Conservation (phyloP, 306 rosid species). For the Coriaria nepalensis region DNA sequence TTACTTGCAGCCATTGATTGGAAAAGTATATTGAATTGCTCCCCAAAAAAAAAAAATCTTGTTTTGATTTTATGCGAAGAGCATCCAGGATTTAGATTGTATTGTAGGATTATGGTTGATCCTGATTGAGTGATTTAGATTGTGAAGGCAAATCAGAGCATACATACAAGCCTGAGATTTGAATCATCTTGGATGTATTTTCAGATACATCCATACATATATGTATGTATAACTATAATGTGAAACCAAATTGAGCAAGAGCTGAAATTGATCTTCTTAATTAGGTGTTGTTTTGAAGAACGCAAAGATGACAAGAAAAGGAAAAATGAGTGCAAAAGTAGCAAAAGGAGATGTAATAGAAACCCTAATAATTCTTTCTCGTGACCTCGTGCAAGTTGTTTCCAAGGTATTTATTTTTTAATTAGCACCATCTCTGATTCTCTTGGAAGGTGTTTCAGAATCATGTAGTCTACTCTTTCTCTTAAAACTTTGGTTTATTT, state of each 20-base stretch:
- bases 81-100: too few species aligned
- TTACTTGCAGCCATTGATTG: too few species aligned
- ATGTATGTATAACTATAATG: too few species aligned
- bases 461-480: background rate
- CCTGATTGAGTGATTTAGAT: too few species aligned
- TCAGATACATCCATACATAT: too few species aligned
- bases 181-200: too few species aligned
- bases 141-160: too few species aligned
- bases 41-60: too few species aligned
- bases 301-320: conserved; percentile 64
- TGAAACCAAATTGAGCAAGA: conserved; percentile 3
- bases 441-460: background rate
- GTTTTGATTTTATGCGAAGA: too few species aligned
- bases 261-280: conserved; percentile 5
- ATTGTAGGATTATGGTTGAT: too few species aligned
- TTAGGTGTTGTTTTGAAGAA: conserved; percentile 70
- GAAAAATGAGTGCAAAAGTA: conserved; percentile 36
- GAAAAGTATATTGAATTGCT: too few species aligned
- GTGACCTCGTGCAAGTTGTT: conserved; percentile 74
- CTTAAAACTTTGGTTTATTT: conserved; percentile 10
- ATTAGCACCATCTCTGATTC: conserved; percentile 2
- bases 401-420: conserved; percentile 39
- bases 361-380: conserved; percentile 49
- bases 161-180: too few species aligned
- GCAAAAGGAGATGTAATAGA: conserved; percentile 41